A percentile compares a stretch with the other conserved stretches of the same genome.
Evolutionary conservation across 331 rosid species (phyloP).

Genomic region (Malus hybrid): DNA sequence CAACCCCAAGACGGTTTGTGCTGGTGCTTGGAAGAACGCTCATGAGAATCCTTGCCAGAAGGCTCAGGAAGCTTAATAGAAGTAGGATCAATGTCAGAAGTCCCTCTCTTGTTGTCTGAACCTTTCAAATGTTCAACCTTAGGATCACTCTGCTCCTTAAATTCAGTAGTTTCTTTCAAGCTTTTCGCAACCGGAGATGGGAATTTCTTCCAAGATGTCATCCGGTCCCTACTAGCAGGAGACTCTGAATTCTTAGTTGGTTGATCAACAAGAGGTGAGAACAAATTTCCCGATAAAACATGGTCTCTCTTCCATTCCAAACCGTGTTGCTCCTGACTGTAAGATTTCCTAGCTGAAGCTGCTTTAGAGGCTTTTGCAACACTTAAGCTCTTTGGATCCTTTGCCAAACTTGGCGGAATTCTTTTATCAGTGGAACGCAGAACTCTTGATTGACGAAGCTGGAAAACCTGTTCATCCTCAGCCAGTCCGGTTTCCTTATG

Average conservation of each 20-base stretch:
- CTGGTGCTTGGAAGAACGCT: conserved; percentile 75
- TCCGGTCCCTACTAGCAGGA: conserved; percentile 55
- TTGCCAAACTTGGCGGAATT: conserved; percentile 54
- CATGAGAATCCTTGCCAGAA: conserved; percentile 60
- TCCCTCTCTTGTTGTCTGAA: conserved; percentile 34
- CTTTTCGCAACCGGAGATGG: conserved; percentile 55
- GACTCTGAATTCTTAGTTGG: conserved; percentile 42
- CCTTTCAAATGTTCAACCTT: conserved; percentile 48
- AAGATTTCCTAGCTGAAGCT: conserved; percentile 63
- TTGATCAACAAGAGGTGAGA: conserved; percentile 35
- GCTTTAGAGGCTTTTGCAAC: conserved; percentile 45
- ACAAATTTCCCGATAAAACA: conserved; percentile 26
- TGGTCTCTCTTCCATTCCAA: conserved; percentile 62
- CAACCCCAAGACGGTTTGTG: conserved; percentile 92
- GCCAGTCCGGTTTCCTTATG: conserved; percentile 91
- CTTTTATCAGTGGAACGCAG: conserved; percentile 62
- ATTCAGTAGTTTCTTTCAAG: conserved; percentile 43
- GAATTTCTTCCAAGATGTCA: conserved; percentile 90
- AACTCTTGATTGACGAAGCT: conserved; percentile 72
- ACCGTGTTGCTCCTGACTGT: conserved; percentile 82
- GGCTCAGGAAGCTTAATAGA: conserved; percentile 59
- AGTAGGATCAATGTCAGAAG: conserved; percentile 46
- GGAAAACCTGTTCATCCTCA: conserved; percentile 72
- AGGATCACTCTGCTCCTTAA: conserved; percentile 55
- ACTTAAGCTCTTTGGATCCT: conserved; percentile 49